phyloP scores from a whole-genome alignment of 163 green algal genomes.

The Scenedesmus sp. region DNA sequence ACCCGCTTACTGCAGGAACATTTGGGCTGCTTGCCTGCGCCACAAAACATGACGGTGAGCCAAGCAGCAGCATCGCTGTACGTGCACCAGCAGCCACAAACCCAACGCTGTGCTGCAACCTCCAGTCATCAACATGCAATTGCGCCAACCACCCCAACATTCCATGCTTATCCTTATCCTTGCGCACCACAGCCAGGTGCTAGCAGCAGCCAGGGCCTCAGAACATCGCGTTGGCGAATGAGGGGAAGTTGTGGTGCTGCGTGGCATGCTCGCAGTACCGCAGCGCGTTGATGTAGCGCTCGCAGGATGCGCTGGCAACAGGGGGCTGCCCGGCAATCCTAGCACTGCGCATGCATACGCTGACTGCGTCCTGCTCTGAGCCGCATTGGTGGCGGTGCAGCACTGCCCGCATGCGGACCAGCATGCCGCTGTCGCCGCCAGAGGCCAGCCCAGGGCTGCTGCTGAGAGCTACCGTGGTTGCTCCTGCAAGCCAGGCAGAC shows the following conservation, averaged over 20 bases:
- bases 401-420: conserved; percentile 26
- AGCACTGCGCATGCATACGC: background rate
- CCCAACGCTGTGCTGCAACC: too few relatives aligned
- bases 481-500: background rate
- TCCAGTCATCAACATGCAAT: background rate
- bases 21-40: too few relatives aligned
- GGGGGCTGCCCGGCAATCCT: background rate
- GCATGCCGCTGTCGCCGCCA: background rate
- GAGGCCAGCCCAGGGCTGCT: background rate
- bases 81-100: too few relatives aligned
- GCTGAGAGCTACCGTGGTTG: background rate
- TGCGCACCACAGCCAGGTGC: background rate
- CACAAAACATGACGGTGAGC: too few relatives aligned
- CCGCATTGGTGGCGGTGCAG: conserved; percentile 25
- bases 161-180: background rate
- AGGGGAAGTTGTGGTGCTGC: conserved; percentile 23
- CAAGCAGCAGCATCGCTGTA: too few relatives aligned
- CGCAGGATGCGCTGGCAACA: background rate
- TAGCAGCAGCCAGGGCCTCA: background rate
- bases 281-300: background rate
- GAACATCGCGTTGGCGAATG: background rate
- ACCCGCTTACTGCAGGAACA: too few relatives aligned
- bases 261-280: conserved; percentile 15
- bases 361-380: conserved; percentile 18
- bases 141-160: background rate